Evolutionary conservation across 2,329 filamentous ascomycete species (phyloP).

Genomic region (Aspergillus viridinutans): DNA sequence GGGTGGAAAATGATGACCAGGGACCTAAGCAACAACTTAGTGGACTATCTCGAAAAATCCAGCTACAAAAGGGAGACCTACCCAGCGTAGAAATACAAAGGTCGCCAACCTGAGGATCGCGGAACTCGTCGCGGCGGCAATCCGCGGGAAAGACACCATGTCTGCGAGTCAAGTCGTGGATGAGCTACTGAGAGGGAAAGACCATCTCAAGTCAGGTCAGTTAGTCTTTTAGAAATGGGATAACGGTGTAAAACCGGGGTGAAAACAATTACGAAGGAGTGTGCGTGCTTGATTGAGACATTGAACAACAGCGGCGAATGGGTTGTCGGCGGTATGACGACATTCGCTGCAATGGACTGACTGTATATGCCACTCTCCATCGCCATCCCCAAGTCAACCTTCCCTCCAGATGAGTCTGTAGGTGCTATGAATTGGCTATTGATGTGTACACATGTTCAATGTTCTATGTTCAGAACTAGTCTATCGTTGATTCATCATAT

Average conservation of each 20-base stretch:
- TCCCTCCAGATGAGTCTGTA: neutral
- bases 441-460: neutral
- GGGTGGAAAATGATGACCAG: conserved; percentile 33
- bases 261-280: neutral
- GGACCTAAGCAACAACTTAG: conserved; percentile 29
- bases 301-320: neutral
- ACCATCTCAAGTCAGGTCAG: neutral
- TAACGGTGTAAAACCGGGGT: neutral
- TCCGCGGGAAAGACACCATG: conserved; percentile 33
- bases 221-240: neutral
- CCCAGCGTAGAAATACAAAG: conserved; percentile 45
- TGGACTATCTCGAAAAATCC: neutral
- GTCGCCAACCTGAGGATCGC: conserved; percentile 30
- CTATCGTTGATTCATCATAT: conserved; percentile 25
- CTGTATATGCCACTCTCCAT: neutral
- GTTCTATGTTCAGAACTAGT: neutral
- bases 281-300: neutral
- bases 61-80: conserved; percentile 15
- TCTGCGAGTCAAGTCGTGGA: neutral
- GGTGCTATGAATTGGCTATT: neutral
- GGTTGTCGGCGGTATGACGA: conserved; percentile 2
- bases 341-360: conserved; percentile 1
- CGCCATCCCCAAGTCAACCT: neutral
- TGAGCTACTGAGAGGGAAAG: neutral
- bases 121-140: conserved; percentile 35